phyloP scores from a whole-genome alignment of 2,329 filamentous ascomycete species.

The Aspergillus versicolor region DNA sequence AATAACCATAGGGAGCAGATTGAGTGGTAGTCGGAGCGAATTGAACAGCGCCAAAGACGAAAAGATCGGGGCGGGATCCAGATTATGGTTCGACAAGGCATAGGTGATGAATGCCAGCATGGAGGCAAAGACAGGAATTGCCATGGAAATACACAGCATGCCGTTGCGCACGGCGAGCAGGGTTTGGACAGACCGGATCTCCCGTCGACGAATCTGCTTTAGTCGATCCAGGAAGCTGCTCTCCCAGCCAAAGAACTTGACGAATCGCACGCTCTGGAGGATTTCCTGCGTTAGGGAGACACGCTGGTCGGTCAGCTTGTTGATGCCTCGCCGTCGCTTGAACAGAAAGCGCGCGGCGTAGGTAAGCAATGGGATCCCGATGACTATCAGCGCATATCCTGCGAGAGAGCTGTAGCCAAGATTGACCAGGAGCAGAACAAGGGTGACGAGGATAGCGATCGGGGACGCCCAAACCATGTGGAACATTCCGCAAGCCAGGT shows the following conservation, averaged over 20 bases:
- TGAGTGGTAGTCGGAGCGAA: conserved; percentile 82
- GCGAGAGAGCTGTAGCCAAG: conserved; percentile 85
- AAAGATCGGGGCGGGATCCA: conserved; percentile 78
- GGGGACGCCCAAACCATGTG: conserved; percentile 90
- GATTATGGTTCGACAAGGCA: conserved; percentile 60
- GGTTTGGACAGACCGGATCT: conserved; percentile 75
- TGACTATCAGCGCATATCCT: conserved; percentile 77
- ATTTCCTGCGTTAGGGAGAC: conserved; percentile 92
- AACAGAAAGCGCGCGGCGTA: conserved; percentile 76
- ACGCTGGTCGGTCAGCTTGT: conserved; percentile 89
- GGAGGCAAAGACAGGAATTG: conserved; percentile 87
- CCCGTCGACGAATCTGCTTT: conserved; percentile 67
- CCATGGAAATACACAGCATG: conserved; percentile 57
- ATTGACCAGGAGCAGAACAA: conserved; percentile 80
- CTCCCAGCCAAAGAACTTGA: conserved; percentile 97
- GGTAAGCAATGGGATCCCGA: conserved; percentile 76
- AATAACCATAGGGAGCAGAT: conserved; percentile 82
- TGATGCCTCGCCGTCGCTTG: conserved; percentile 72
- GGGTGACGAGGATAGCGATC: conserved; percentile 72
- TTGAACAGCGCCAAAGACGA: conserved; percentile 95
- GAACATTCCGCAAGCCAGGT: conserved; percentile 83
- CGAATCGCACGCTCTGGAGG: conserved; percentile 81
- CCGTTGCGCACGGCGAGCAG: conserved; percentile 80
- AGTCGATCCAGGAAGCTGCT: conserved; percentile 79
- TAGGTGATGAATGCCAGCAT: conserved; percentile 92